phyloP scores from a whole-genome alignment of 192 early-diverging fungal species.

The Umbelopsis vinacea region DNA sequence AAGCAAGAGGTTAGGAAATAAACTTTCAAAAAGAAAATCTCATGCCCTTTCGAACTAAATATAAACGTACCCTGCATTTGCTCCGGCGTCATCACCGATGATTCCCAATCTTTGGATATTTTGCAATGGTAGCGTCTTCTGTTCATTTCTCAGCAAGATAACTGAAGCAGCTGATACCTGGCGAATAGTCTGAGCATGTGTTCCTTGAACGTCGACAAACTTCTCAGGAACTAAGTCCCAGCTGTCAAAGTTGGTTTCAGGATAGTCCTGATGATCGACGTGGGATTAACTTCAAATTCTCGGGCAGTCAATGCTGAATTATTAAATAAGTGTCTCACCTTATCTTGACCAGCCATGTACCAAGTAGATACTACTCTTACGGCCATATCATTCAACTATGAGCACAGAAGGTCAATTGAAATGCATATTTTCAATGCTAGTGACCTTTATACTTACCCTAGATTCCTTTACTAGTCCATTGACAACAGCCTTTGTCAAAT shows the following conservation, averaged over 20 bases:
- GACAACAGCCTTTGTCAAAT: conserved; percentile 26
- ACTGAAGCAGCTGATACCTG: conserved; percentile 32
- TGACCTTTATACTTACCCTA: conserved; percentile 25
- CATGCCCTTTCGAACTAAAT: neutral
- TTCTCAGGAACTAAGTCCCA: conserved; percentile 19
- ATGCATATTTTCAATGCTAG: neutral
- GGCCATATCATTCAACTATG: conserved; percentile 14
- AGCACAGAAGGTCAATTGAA: neutral
- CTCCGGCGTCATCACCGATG: conserved; percentile 36
- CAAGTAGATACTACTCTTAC: conserved; percentile 3
- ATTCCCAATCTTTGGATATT: conserved; percentile 16
- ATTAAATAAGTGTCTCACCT: neutral
- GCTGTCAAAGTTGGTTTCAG: conserved; percentile 26
- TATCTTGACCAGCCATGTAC: conserved; percentile 1
- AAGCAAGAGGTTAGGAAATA: neutral
- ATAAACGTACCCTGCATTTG: conserved; percentile 23
- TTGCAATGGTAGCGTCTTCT: conserved; percentile 30
- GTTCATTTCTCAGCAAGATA: conserved; percentile 30
- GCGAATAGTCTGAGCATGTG: conserved; percentile 28
- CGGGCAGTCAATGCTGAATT: neutral
- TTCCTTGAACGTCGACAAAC: conserved; percentile 31
- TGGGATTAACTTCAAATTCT: neutral
- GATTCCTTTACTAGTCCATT: conserved; percentile 17
- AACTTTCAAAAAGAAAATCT: neutral
- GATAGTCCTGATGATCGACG: conserved; percentile 19